Evolutionary conservation across 768 basidiomycete species (phyloP).

Genomic region (Pisolithus albus): DNA sequence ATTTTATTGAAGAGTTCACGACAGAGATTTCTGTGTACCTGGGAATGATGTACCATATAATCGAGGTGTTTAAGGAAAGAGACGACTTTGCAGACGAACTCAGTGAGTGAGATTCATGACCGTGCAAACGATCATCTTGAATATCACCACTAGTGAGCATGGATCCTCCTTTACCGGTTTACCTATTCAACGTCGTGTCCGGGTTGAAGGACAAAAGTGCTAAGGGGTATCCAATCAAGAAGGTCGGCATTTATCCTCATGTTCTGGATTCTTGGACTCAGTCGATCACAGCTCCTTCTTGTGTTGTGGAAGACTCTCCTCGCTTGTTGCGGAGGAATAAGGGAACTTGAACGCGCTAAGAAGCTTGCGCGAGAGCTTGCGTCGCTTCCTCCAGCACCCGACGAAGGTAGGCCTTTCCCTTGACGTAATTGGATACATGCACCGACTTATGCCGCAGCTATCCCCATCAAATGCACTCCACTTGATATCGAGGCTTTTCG

Average conservation of each 20-base stretch:
- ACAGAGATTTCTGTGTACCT: conserved; percentile 92
- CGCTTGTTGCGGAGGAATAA: conserved; percentile 87
- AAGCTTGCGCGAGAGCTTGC: conserved; percentile 79
- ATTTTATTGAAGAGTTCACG: conserved; percentile 83
- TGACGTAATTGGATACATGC: conserved; percentile 1
- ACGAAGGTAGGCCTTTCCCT: conserved; percentile 33
- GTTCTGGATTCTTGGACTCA: conserved; percentile 1
- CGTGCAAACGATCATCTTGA: background rate
- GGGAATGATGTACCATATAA: conserved; percentile 90
- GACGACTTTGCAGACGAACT: conserved; percentile 95
- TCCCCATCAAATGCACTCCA: conserved; percentile 83
- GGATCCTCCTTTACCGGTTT: conserved; percentile 90
- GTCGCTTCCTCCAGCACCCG: conserved; percentile 53
- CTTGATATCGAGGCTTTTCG: conserved; percentile 86
- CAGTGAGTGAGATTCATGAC: conserved; percentile 49
- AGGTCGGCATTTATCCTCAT: conserved; percentile 41
- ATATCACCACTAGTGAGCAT: conserved; percentile 67
- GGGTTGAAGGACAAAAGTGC: conserved; percentile 88
- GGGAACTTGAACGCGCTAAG: conserved; percentile 79
- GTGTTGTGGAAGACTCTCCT: conserved; percentile 93
- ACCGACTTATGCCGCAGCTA: conserved; percentile 28
- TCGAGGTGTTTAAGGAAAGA: conserved; percentile 89
- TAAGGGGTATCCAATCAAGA: conserved; percentile 96
- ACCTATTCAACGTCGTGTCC: conserved; percentile 86
- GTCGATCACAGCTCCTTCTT: conserved; percentile 63